phyloP scores from a whole-genome alignment of 2,329 filamentous ascomycete genomes.

The Thelonectria discophora region DNA sequence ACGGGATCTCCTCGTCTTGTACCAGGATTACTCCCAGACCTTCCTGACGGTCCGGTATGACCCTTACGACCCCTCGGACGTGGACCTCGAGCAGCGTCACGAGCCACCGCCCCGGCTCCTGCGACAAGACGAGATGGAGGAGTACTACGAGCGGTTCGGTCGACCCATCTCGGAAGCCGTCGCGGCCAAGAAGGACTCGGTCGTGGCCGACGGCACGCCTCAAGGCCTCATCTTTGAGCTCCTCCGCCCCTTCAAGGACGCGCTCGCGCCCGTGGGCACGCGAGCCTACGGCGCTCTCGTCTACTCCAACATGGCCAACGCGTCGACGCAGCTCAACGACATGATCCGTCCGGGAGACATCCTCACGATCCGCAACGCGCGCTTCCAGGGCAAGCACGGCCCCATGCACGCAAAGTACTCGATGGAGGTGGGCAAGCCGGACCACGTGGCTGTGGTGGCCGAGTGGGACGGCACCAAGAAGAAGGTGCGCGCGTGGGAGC shows the following conservation, averaged over 20 bases:
- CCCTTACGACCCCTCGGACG: slow-evolving; percentile 75
- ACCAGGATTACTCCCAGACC: slow-evolving; percentile 96
- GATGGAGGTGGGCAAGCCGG: slow-evolving; percentile 84
- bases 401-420: slow-evolving; percentile 95
- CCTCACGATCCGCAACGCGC: slow-evolving; percentile 89
- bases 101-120: slow-evolving; percentile 82
- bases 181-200: slow-evolving; percentile 76
- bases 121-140: slow-evolving; percentile 92
- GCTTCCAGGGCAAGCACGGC: slow-evolving; percentile 94
- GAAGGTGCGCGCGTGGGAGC: slow-evolving; percentile 95
- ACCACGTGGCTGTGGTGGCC: slow-evolving; percentile 89
- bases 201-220: slow-evolving; percentile 86
- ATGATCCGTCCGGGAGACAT: slow-evolving; percentile 95
- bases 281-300: slow-evolving; percentile 91
- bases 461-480: slow-evolving; percentile 99
- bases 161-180: slow-evolving; percentile 77
- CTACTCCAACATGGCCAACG: slow-evolving; percentile 95
- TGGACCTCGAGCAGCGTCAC: slow-evolving; percentile 83
- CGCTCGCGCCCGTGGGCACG: slow-evolving; percentile 84
- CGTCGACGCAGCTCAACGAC: slow-evolving; percentile 87
- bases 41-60: slow-evolving; percentile 85
- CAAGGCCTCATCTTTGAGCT: slow-evolving; percentile 81
- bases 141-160: slow-evolving; percentile 83
- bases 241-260: slow-evolving; percentile 75
- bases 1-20: slow-evolving; percentile 87